Evolutionary conservation across 1,139 yeast genomes (phyloP).

Genomic region (Debaryomyces fabryi): DNA sequence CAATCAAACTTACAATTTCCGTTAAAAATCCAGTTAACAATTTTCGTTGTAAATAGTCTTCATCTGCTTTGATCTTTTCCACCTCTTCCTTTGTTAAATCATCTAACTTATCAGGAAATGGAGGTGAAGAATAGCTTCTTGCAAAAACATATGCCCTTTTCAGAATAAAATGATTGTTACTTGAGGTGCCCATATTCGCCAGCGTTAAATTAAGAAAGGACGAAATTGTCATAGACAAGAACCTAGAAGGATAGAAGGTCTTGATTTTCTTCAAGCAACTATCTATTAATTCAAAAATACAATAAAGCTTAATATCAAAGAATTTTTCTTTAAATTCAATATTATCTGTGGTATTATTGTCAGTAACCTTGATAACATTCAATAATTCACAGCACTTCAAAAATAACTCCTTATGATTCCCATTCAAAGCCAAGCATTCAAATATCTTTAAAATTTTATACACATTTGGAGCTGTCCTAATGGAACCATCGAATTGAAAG

Average conservation of each 20-base stretch:
- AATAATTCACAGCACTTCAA: constrained; percentile 69
- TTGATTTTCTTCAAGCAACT: constrained; percentile 55
- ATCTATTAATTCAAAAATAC: constrained; percentile 61
- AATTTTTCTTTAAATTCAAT: constrained; percentile 28
- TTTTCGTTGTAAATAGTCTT: constrained; percentile 53
- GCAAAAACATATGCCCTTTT: constrained; percentile 67
- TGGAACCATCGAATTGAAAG: constrained; percentile 19
- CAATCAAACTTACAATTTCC: constrained; percentile 46
- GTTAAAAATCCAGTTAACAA: constrained; percentile 44
- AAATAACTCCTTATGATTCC: constrained; percentile 80
- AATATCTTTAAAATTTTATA: constrained; percentile 52
- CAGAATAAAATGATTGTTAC: constrained; percentile 42
- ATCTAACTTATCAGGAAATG: constrained; percentile 38
- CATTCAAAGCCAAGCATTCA: constrained; percentile 59
- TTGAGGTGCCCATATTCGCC: constrained; percentile 33
- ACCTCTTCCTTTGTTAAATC: constrained; percentile 40
- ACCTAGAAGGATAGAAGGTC: constrained; percentile 76
- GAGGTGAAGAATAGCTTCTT: constrained; percentile 61
- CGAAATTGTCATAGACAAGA: constrained; percentile 65
- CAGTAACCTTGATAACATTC: constrained; percentile 24
- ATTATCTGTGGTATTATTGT: constrained; percentile 17
- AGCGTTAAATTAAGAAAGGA: constrained; percentile 55
- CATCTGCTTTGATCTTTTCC: constrained; percentile 48
- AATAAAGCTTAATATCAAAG: constrained; percentile 62
- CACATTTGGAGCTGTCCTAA: constrained; percentile 39